Percentiles rank a stretch among this genome's conserved stretches.
phyloP scores from a whole-genome alignment of 1,284 basidiomycete genomes.

The Takashimella tepidaria region DNA sequence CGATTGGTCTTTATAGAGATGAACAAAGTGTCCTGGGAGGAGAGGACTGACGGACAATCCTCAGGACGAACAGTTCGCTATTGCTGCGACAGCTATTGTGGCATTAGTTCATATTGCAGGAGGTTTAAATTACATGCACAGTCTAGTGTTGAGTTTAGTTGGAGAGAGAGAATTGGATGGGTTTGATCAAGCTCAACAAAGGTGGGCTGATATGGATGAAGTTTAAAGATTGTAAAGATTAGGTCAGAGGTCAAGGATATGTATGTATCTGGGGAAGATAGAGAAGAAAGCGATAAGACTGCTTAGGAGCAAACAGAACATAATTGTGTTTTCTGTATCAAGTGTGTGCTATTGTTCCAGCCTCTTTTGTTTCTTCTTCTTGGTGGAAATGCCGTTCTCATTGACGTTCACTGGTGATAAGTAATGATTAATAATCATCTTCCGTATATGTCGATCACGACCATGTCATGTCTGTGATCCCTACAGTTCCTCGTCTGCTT shows the following conservation, averaged over 20 bases:
- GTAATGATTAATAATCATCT: too few species aligned
- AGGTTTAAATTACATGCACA: constrained; percentile 37
- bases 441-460: too few species aligned
- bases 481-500: too few species aligned
- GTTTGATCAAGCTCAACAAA: constrained; percentile 33
- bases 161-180: constrained; percentile 39
- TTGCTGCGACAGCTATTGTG: constrained; percentile 41
- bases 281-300: neutral
- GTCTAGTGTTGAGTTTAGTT: constrained; percentile 31
- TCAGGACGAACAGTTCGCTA: constrained; percentile 43
- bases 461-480: too few species aligned
- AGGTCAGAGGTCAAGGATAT: neutral
- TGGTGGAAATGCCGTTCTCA: too few species aligned
- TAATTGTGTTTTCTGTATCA: neutral
- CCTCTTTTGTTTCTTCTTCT: too few species aligned
- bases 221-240: neutral
- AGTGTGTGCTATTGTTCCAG: too few species aligned
- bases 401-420: too few species aligned
- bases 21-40: neutral
- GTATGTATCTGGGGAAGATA: neutral
- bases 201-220: constrained; percentile 21
- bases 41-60: too few species aligned
- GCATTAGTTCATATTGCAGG: constrained; percentile 32
- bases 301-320: neutral
- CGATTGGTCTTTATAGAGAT: too few species aligned